These are phyloP conservation scores for Cutaneotrichosporon cutaneum DNA, from an alignment of 1,284 basidiomycete species.

Conservation along the genomic window DNA sequence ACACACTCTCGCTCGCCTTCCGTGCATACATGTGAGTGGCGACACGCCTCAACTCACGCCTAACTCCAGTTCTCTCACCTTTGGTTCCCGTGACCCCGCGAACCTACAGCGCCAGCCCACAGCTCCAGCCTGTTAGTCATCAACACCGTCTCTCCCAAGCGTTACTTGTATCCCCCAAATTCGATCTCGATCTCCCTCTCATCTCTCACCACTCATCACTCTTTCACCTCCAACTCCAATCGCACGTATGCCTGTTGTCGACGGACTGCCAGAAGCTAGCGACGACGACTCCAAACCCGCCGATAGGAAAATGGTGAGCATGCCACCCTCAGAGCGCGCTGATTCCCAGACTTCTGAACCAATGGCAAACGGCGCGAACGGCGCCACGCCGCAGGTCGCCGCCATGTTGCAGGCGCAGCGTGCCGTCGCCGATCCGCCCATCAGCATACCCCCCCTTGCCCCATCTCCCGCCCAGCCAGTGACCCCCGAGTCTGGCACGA, in stretches of 20 bases:
- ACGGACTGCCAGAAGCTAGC: conserved; percentile 25
- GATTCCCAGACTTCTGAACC: neutral
- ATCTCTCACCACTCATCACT: neutral
- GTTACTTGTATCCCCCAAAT: neutral
- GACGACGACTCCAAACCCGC: conserved; percentile 33
- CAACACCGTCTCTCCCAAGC: neutral
- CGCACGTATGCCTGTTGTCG: conserved; percentile 3
- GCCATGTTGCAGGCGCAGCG: conserved; percentile 19
- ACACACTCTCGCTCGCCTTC: neutral
- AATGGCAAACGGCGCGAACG: neutral
- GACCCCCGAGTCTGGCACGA: conserved; percentile 4
- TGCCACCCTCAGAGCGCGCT: neutral
- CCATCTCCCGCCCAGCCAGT: neutral
- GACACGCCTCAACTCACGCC: neutral
- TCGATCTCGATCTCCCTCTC: neutral
- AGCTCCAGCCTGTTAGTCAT: neutral
- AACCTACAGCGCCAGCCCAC: no score
- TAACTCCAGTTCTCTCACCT: neutral
- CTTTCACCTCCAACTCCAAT: neutral
- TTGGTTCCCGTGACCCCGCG: no score
- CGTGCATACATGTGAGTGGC: neutral
- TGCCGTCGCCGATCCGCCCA: conserved; percentile 15
- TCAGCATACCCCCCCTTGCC: neutral
- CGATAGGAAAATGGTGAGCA: conserved; percentile 27
- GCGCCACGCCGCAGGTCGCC: neutral